Conservation (phyloP, 345 rosid genomes). For the Brassica incana region DNA sequence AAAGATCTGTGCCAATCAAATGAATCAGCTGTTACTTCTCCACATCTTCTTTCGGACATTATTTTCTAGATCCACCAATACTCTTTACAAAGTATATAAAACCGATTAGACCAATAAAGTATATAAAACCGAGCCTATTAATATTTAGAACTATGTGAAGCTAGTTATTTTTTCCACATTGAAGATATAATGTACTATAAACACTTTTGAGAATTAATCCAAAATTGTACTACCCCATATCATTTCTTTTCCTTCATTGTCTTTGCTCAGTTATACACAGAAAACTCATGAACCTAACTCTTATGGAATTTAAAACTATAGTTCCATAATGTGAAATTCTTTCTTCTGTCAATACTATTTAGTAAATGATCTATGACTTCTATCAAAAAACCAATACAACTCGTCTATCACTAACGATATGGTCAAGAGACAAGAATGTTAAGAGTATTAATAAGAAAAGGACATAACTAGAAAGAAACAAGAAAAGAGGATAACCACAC, state of each 20-base stretch:
- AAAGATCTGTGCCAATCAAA: background rate
- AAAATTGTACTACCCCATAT: background rate
- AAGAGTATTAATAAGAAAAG: background rate
- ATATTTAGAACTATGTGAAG: background rate
- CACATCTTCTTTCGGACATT: background rate
- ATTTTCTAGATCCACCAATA: background rate
- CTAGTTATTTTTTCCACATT: background rate
- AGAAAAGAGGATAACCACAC: background rate
- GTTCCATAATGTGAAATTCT: background rate
- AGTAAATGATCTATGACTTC: background rate
- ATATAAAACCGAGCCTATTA: background rate
- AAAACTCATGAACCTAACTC: background rate
- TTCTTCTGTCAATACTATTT: background rate
- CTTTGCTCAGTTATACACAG: background rate
- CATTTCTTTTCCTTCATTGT: background rate
- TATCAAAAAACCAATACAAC: slow-evolving; percentile 14
- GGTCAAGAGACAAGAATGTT: slow-evolving; percentile 15
- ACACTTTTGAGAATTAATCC: background rate
- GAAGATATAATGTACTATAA: background rate
- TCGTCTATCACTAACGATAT: background rate
- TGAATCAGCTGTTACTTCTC: background rate
- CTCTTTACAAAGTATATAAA: background rate
- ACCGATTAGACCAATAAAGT: background rate
- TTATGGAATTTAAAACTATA: background rate
- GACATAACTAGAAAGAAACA: background rate